Percentiles rank a stretch among this genome's conserved stretches.
phyloP scores from a whole-genome alignment of 2,329 filamentous ascomycete species.

The Elsinoe perseae region DNA sequence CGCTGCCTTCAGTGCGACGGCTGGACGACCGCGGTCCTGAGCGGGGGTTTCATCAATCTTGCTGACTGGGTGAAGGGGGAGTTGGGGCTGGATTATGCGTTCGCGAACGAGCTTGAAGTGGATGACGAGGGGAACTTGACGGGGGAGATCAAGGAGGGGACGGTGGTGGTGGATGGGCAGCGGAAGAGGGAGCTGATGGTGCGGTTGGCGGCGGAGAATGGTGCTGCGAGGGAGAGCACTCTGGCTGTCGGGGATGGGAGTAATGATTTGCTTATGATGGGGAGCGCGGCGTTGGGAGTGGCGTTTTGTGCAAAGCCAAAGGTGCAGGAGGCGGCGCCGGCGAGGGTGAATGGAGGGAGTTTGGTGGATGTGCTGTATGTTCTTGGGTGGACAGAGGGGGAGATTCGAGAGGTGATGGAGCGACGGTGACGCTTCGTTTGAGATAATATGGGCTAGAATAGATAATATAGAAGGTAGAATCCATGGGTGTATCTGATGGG shows the following conservation, averaged over 20 bases:
- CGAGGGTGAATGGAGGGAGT: slow-evolving; percentile 62
- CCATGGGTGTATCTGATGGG: no score
- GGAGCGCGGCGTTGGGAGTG: slow-evolving; percentile 64
- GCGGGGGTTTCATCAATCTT: slow-evolving; percentile 83
- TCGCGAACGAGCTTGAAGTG: slow-evolving; percentile 74
- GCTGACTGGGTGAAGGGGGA: slow-evolving; percentile 76
- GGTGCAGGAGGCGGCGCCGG: slow-evolving; percentile 69
- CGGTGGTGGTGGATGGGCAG: slow-evolving; percentile 67
- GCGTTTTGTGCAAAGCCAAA: slow-evolving; percentile 79
- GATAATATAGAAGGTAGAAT: not conserved
- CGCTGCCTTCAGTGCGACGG: slow-evolving; percentile 67
- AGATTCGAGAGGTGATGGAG: slow-evolving; percentile 22
- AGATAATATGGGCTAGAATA: not conserved
- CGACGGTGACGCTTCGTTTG: not conserved
- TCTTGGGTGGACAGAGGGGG: slow-evolving; percentile 46
- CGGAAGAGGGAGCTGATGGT: slow-evolving; percentile 64
- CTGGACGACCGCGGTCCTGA: slow-evolving; percentile 81
- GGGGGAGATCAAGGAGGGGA: slow-evolving; percentile 61
- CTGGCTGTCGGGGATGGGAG: slow-evolving; percentile 74
- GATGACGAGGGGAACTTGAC: slow-evolving; percentile 54
- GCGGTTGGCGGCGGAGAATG: slow-evolving; percentile 62
- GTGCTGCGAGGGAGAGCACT: slow-evolving; percentile 57
- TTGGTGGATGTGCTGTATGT: slow-evolving; percentile 66
- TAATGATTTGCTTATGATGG: slow-evolving; percentile 76
- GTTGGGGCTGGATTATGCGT: slow-evolving; percentile 78